Base-by-base conservation (phyloP, 768 basidiomycete species). In the Lactarius hengduanensis region DNA sequence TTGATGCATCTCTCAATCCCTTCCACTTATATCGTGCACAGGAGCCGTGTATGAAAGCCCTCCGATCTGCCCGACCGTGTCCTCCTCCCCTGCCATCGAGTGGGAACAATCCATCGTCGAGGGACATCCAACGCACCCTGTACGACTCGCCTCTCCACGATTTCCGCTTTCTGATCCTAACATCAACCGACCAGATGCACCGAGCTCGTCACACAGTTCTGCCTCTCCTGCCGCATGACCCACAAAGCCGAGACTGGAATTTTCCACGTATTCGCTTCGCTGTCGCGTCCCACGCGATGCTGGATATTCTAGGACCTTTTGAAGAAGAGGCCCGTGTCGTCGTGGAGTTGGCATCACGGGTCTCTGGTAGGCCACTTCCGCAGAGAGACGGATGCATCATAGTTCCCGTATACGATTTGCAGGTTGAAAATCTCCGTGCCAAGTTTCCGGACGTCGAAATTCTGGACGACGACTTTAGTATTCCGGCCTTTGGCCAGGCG, bases 81-180 rank as follows among this genome's bases (percentile, higher is more conserved):
- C 69, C 22, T 82, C 81, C 22, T 59, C 78, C 26, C 26, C 26
- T 10, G 74, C 81, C 3, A 83, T 84, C 61, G 76, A 81, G 69
- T 86, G 84, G 82, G 84, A 86, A 70, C 84, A 86, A 71, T 83
- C 83, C 69, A 77, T 86, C 20, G 80, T 85, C 11, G 80, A 82
- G 20, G 85, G 85, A 2, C 85, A 86, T 73, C 85, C 85, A 28
- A 85, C 84, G 1, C 85, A 86, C 68, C 85, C 85, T 16, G 84
- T 84, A 70, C 58, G 77, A 15, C 15, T 59, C 74, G 8, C 32
- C 16, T 53, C 22, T 13, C 43, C 55, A 40, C 41, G 26, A 50
- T 32, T 41, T 1, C 28, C 1, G 28, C 41, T 22, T 60, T 11
- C 47, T 55, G 38, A 63, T 41, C 71, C 61, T 41, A 15, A 38